Evolutionary conservation across 371 early-diverging fungal genomes (phyloP), one percentile per base, ranked within the genome.

Genomic region (Rhizopus microsporus): DNA sequence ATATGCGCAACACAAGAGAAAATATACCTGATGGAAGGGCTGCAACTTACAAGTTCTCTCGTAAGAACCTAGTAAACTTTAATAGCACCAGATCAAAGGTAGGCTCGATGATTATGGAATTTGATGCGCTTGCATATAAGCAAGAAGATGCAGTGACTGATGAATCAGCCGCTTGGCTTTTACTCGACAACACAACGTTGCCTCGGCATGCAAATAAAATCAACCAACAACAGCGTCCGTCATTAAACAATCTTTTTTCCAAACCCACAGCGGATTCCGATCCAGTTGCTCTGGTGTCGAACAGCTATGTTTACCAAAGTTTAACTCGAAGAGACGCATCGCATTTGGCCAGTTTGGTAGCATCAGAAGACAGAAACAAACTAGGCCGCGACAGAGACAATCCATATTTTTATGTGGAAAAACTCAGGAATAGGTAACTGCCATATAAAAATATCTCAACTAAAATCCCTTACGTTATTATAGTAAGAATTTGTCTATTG

Each of bases 61-160:
- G 69, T 13, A 61, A 51, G 13, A 68, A 65, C 12, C 31, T 72
- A 13, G 15, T 59, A 8, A 59, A 50, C 6, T 34, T 55, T 7
- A 31, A 31, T 8, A 63, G 56, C 32, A 65, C 67, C 29, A 63
- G 56, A 10, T 78, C 79, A 6, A 71, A 69, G 38, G 79, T 78
- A 0, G 75, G 79, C 0, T 78, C 79, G 0, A 78, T 78, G 76
- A 62, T 74, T 5, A 51, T 78, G n/a, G 79, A 78, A 38, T 78
- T 75, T 56, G 69, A 78, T 57, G 75, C 76, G 5, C 59, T 78
- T 29, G 71, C 79, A n/a, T 54, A 69, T 38, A 68, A 73, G 10
- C 44, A 51, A 16, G 60, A 51, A 9, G 57, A 62, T 13, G 55
- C 60, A 4, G 44, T 62, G 3, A 40, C 56, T 9, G 65, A 69